Base-by-base conservation (phyloP, 768 basidiomycete genomes). In the Lepiota brunneoincarnata region DNA sequence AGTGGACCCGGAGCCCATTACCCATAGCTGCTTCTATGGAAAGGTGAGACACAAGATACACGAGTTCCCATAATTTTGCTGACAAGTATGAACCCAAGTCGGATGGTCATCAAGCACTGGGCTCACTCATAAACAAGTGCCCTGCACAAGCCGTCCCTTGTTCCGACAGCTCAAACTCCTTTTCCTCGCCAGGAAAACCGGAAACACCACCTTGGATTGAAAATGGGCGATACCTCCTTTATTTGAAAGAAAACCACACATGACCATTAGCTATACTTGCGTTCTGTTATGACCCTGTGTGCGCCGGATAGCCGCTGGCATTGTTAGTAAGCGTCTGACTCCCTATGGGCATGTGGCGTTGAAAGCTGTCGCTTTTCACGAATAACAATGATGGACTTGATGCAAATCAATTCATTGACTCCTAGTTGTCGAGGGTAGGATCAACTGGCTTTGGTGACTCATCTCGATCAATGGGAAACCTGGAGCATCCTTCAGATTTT, bases 151-250 rank as follows among this genome's bases (percentile, higher is more conserved):
- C 45, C 17, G 14, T 21, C 14, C 11, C 53, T 34, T 54, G 53
- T 41, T 42, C 39, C 2, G 28, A 41, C 12, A 18, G 5, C 17
- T 10, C 38, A 17, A 10, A 21, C 0, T 17, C 21, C 21, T 54
- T 54, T 41, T 54, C 53, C 12, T 54, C 53, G 1, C 21, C 18
- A 14, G 53, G 53, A 7, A 9, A 54, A 12, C 39, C 38, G 28
- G 46, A 48, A 34, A 46, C 48, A 5, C 46, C 53, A 5, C 43
- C 53, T 9, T 54, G 53, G 53, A 35, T 54, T 4, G 45, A 54
- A 26, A 42, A 41, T 14, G 53, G 53, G 17, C 37, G 45, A 31
- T 41, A 9, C 12, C 17, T 54, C 3, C 39, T 54, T 2, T 23
- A 54, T 3, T 1, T 41, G 26, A 54, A 41, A 11, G 53, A 54